Evolutionary conservation across 257 asterid genomes (phyloP).

Genomic region (Solanum corneliomulleri): DNA sequence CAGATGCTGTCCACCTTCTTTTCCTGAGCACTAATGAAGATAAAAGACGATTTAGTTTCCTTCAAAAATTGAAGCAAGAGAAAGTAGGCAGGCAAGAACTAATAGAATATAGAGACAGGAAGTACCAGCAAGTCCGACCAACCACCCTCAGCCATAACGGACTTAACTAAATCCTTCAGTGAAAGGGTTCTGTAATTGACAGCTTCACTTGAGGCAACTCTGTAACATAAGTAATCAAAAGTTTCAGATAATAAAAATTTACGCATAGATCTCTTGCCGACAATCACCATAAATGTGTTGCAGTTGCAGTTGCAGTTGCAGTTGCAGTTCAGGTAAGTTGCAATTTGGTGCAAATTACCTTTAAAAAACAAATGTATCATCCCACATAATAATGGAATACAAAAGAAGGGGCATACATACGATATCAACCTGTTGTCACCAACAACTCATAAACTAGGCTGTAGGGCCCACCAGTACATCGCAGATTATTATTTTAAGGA

Average conservation of each 20-base stretch:
- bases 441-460: not conserved
- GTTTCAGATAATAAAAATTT: not conserved
- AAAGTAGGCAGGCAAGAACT: not conserved
- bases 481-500: not conserved
- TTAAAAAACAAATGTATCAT: not conserved
- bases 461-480: not conserved
- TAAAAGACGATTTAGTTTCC: conserved; percentile 1
- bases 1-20: conserved; percentile 39
- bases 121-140: conserved; percentile 76
- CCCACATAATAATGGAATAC: not conserved
- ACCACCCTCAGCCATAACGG: conserved; percentile 76
- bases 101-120: not conserved
- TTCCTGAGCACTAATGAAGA: conserved; percentile 56
- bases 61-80: not conserved
- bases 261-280: not conserved
- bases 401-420: not conserved
- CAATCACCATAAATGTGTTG: not conserved
- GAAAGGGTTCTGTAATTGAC: conserved; percentile 66
- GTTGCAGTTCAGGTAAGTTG: not conserved
- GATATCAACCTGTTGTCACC: not conserved
- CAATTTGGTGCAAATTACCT: not conserved
- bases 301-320: not conserved
- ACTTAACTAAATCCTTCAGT: conserved; percentile 65
- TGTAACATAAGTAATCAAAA: conserved; percentile 3
- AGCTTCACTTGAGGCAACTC: conserved; percentile 36